Evolutionary conservation across 139 green algal species (phyloP), one percentile per base, ranked within the genome.

Genomic region (Yamagishiella unicocca): DNA sequence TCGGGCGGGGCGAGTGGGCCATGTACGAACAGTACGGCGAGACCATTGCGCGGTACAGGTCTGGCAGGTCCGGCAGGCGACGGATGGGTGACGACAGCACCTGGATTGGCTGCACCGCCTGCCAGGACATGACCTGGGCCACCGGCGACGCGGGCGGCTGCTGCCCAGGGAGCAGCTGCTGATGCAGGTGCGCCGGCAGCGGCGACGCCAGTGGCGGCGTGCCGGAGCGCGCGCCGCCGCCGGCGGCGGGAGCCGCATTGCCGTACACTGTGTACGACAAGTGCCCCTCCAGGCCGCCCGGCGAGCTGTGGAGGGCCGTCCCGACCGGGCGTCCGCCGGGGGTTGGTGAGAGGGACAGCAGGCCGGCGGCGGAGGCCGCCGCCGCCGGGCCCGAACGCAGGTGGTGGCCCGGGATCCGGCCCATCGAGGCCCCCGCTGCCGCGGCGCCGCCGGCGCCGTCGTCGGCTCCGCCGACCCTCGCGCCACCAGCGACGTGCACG

Each of bases 1-100:
- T 24, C 17, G 17, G 37, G 12, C 61, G 42, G 61, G 61, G 79
- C 78, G 58, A 55, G 25, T 71, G 58, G 22, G 38, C 24, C 37
- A 84, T 43, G 80, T 86, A 86, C 29, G 79, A 67, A 12, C 64
- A 66, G 66, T 86, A 86, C n/a, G 80, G 80, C 42, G 80, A 86
- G 3, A 86, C 80, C 80, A 86, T 86, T 19, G 80, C 80, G 31
- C 64, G 62, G 80, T 86, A 86, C 19, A 86, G 80, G 22, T 66
- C 80, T 0, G 80, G 45, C 43, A 68, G 43, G 31, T 86, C 80
- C 6, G 80, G 80, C 2, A 86, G 80, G 17, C 80, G 61, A 14
- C 80, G 62, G 22, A 86, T 86, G 8, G 80, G 80, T 3, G 80
- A 86, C 14, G 80, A 86, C 42, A 86, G n/a, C 22, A 86, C 62